phyloP scores from a whole-genome alignment of 441 rosid species.

The Arabidopsis lyrata region DNA sequence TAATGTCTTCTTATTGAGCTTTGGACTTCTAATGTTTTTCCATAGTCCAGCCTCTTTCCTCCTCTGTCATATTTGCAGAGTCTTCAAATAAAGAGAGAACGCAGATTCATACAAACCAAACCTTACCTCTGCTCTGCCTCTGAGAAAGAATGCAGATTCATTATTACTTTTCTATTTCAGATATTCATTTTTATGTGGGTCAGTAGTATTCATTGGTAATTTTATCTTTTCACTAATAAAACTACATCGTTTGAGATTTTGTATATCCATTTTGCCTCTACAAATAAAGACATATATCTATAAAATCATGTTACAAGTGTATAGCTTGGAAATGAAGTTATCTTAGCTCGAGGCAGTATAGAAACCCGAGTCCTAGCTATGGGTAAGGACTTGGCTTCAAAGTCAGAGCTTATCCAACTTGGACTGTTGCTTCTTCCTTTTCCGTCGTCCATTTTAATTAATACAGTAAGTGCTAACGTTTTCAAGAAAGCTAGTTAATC shows the following conservation, averaged over 20 bases:
- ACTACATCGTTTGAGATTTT: not conserved
- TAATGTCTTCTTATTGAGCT: not conserved
- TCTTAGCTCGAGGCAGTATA: slow-evolving; percentile 35
- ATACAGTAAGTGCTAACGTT: not conserved
- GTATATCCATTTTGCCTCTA: not conserved
- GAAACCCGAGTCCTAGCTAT: slow-evolving; percentile 42
- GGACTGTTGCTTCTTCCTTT: not conserved
- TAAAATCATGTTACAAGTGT: slow-evolving; percentile 10
- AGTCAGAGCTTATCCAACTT: slow-evolving; percentile 35
- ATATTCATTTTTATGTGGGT: not conserved
- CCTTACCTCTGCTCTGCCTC: not conserved
- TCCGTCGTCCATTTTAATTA: not conserved
- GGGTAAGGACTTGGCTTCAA: slow-evolving; percentile 20
- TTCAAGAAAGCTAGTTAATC: slow-evolving; percentile 1
- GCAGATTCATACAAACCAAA: not conserved
- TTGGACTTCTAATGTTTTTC: not conserved
- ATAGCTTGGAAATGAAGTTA: slow-evolving; percentile 23
- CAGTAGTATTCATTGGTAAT: not conserved
- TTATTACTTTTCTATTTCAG: not conserved
- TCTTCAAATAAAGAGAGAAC: not conserved
- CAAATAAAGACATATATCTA: not conserved
- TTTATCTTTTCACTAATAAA: not conserved
- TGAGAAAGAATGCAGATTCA: not conserved
- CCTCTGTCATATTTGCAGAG: not conserved
- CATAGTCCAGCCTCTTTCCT: not conserved